Percentiles rank a stretch among this genome's conserved stretches.
Evolutionary conservation across 352 stramenopile species (phyloP).

Genomic region (Phytophthora quininea): DNA sequence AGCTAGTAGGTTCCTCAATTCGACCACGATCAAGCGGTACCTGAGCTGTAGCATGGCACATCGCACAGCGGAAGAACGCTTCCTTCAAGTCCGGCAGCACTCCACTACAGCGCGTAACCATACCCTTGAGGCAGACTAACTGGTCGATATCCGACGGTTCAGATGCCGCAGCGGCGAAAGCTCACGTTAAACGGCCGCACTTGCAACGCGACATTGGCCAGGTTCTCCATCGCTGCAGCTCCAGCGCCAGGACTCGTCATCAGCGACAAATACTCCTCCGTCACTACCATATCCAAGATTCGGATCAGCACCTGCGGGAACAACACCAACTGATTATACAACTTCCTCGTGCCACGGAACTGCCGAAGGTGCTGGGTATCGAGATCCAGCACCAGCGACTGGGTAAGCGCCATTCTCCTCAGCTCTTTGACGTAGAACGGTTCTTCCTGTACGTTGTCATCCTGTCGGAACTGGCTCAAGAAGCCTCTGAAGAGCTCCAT

Average conservation of each 20-base stretch:
- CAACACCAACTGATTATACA: constrained; percentile 97
- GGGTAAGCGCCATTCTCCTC: constrained; percentile 75
- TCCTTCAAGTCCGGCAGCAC: constrained; percentile 99
- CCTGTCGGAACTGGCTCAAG: constrained; percentile 80
- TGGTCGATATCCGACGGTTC: constrained; percentile 97
- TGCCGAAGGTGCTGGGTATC: constrained; percentile 92
- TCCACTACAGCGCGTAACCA: constrained; percentile 96
- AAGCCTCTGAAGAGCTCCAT: constrained; percentile 92
- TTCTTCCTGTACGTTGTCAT: constrained; percentile 41
- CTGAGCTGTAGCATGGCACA: constrained; percentile 91
- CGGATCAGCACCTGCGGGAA: constrained; percentile 96
- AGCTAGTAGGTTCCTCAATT: constrained; percentile 95
- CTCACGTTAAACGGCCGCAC: constrained; percentile 96
- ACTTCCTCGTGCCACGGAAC: constrained; percentile 72
- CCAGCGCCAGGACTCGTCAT: constrained; percentile 27
- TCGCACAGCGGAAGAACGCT: constrained; percentile 96
- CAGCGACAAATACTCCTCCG: constrained; percentile 88
- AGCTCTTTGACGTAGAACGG: constrained; percentile 85
- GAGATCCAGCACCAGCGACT: constrained; percentile 90
- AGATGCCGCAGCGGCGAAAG: constrained; percentile 95
- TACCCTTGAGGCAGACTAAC: constrained; percentile 96
- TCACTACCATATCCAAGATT: constrained; percentile 96
- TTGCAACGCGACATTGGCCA: constrained; percentile 81
- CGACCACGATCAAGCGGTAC: constrained; percentile 95
- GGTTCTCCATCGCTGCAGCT: constrained; percentile 52